A percentile compares a stretch with the other conserved stretches of the same genome.
These are phyloP conservation scores for Hydrangea macrophylla DNA, from an alignment of 148 eudicot genomes.

Conservation along the genomic window DNA sequence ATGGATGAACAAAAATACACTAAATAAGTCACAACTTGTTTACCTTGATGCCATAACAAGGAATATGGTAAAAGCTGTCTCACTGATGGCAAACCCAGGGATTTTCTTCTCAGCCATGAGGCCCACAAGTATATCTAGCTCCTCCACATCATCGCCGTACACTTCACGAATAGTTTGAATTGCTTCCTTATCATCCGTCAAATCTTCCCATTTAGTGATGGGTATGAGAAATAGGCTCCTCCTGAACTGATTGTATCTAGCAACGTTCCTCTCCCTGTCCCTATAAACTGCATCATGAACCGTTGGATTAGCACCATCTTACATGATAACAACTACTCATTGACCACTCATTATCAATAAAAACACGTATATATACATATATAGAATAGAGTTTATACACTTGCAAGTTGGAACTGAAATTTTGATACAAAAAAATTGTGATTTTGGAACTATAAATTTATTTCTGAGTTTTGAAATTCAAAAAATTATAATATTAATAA, in stretches of 20 bases:
- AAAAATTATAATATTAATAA: too few species aligned
- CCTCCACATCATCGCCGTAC: slow-evolving; percentile 26
- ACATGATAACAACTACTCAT: not conserved
- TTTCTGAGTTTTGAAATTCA: too few species aligned
- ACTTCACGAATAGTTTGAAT: slow-evolving; percentile 18
- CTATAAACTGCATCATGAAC: slow-evolving; percentile 23
- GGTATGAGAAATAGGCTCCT: slow-evolving; percentile 19
- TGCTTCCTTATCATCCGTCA: slow-evolving; percentile 24
- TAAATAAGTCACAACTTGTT: too few species aligned
- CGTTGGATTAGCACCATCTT: not conserved
- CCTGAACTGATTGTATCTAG: slow-evolving; percentile 27
- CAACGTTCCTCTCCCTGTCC: slow-evolving; percentile 28
- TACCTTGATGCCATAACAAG: slow-evolving; percentile 30
- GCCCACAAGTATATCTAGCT: slow-evolving; percentile 24
- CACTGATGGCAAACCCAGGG: slow-evolving; percentile 24
- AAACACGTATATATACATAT: too few species aligned
- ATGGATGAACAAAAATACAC: too few species aligned
- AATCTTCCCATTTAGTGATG: slow-evolving; percentile 31
- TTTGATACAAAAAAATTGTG: too few species aligned
- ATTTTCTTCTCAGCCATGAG: slow-evolving; percentile 29
- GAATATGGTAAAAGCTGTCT: slow-evolving; percentile 28
- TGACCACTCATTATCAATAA: too few species aligned
- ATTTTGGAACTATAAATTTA: too few species aligned
- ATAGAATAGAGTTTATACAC: too few species aligned
- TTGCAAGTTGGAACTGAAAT: too few species aligned